phyloP scores from a whole-genome alignment of 1,139 yeast genomes.

The Geotrichum reessii region DNA sequence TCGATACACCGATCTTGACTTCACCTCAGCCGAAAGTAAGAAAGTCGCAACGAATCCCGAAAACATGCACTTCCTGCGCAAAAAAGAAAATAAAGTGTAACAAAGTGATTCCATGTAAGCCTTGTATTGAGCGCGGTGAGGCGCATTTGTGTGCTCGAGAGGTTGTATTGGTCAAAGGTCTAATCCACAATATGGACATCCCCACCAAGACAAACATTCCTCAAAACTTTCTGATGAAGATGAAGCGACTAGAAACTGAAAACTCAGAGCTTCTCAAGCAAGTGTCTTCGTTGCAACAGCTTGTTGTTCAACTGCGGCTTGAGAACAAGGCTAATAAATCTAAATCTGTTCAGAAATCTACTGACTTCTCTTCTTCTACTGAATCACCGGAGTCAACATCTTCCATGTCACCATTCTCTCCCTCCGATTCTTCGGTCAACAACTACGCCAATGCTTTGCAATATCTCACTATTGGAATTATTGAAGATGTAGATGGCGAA shows the following conservation, averaged over 20 bases:
- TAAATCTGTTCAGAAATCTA: neutral
- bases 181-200: conserved; percentile 18
- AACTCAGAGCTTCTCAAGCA: conserved; percentile 15
- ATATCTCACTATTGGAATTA: conserved; percentile 16
- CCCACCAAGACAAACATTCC: conserved; percentile 7
- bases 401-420: conserved; percentile 3
- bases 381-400: conserved; percentile 3
- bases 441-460: conserved; percentile 19
- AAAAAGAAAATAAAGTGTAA: conserved; percentile 24
- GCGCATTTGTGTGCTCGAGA: conserved; percentile 23
- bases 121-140: conserved; percentile 22
- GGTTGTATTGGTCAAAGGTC: conserved; percentile 24
- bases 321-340: neutral
- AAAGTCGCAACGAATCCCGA: conserved; percentile 22
- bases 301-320: conserved; percentile 8
- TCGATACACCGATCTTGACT: neutral
- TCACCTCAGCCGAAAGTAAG: conserved; percentile 2
- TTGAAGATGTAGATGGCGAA: conserved; percentile 9
- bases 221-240: conserved; percentile 1
- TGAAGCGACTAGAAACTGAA: conserved; percentile 11
- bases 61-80: conserved; percentile 21
- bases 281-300: conserved; percentile 14
- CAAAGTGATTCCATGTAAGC: conserved; percentile 23
- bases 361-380: conserved; percentile 5
- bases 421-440: conserved; percentile 10